Evolutionary conservation across 768 basidiomycete genomes (phyloP).

Genomic region (Tricholoma saponaceum): DNA sequence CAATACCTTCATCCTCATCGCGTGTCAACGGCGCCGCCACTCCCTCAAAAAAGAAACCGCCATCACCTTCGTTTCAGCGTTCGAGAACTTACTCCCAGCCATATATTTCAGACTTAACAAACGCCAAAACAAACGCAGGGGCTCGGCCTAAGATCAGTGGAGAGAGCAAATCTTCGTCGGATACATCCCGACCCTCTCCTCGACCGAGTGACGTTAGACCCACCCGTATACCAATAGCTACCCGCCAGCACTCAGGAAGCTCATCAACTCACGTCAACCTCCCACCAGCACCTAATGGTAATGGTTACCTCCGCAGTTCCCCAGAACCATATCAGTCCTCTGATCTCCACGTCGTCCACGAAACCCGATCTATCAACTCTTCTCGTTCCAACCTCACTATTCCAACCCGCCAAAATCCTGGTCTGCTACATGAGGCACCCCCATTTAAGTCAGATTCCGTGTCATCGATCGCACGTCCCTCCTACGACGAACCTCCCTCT

Average conservation of each 20-base stretch:
- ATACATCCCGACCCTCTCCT: conserved; percentile 30
- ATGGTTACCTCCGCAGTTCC: conserved; percentile 18
- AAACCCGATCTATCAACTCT: conserved; percentile 21
- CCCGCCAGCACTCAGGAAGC: conserved; percentile 27
- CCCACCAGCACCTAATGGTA: conserved; percentile 13
- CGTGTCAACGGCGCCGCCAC: conserved; percentile 27
- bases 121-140: conserved; percentile 23
- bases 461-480: conserved; percentile 38
- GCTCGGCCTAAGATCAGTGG: conserved; percentile 26
- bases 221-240: conserved; percentile 48
- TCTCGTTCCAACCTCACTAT: conserved; percentile 29
- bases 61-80: conserved; percentile 39
- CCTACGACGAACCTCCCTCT: conserved; percentile 34
- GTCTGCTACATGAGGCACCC: conserved; percentile 58
- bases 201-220: conserved; percentile 41
- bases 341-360: conserved; percentile 25
- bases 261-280: conserved; percentile 14
- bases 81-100: conserved; percentile 67
- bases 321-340: conserved; percentile 12
- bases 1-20: conserved; percentile 16
- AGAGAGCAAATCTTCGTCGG: conserved; percentile 29
- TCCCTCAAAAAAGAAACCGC: conserved; percentile 24
- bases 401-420: conserved; percentile 36
- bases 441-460: conserved; percentile 50
- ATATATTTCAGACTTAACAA: conserved; percentile 36